These are phyloP conservation scores for Nitzschia putrida DNA, from an alignment of 108 stramenopile species.

Conservation along the genomic window DNA sequence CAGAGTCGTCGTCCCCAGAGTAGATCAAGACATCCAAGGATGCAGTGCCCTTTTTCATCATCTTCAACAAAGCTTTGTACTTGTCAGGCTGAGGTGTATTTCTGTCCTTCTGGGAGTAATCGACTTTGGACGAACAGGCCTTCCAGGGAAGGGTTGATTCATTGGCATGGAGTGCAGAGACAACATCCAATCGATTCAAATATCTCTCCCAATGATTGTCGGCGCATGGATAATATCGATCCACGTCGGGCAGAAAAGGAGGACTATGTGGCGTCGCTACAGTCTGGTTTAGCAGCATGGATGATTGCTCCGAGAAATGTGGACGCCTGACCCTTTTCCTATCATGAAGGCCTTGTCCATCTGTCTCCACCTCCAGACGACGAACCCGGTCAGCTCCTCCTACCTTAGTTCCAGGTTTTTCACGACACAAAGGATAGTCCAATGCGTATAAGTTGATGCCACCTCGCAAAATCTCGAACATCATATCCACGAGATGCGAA, in stretches of 20 bases:
- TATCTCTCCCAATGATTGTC: conserved; percentile 46
- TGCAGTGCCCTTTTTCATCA: conserved; percentile 20
- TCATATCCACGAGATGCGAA: conserved; percentile 21
- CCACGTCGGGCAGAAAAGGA: conserved; percentile 34
- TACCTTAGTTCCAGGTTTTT: neutral
- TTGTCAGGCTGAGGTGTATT: conserved; percentile 9
- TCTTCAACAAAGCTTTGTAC: conserved; percentile 26
- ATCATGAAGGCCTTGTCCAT: neutral
- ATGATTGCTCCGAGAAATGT: conserved; percentile 15
- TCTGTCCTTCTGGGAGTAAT: conserved; percentile 16
- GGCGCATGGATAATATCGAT: conserved; percentile 60
- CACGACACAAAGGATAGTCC: conserved; percentile 70
- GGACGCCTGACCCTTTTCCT: no score
- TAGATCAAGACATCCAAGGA: conserved; percentile 47
- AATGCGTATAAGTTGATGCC: conserved; percentile 74
- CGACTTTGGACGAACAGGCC: conserved; percentile 34
- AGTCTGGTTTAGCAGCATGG: conserved; percentile 3
- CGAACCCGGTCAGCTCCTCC: neutral
- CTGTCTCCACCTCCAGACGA: neutral
- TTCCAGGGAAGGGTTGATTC: conserved; percentile 38
- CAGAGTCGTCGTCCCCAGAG: conserved; percentile 63
- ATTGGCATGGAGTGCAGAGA: conserved; percentile 56
- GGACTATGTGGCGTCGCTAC: conserved; percentile 5
- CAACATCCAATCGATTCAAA: conserved; percentile 62
- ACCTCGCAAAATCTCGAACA: conserved; percentile 38